Percentiles rank a stretch among this genome's conserved stretches.
These are phyloP conservation scores for Colletotrichum siamense DNA, from an alignment of 2,329 filamentous ascomycete species.

Conservation along the genomic window DNA sequence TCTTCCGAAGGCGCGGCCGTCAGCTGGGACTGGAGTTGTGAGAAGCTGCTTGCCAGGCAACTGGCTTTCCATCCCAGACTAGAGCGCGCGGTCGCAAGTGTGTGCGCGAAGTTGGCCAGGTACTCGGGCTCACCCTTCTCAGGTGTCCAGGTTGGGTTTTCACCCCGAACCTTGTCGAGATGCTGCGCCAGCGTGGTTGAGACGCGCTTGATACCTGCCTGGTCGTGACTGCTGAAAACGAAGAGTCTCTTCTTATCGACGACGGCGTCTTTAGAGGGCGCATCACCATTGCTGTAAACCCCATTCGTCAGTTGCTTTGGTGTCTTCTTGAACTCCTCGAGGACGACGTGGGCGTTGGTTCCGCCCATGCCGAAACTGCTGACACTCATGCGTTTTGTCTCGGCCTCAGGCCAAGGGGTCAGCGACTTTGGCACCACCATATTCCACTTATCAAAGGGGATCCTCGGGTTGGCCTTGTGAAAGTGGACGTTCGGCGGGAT, in stretches of 20 bases:
- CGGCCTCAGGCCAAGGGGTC: background rate
- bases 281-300: background rate
- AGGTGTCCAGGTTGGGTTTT: background rate
- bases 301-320: background rate
- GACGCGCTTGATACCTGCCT: background rate
- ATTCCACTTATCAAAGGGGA: background rate
- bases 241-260: background rate
- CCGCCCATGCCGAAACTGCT: slow-evolving; percentile 16
- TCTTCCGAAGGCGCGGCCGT: background rate
- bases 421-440: background rate
- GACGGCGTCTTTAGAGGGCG: background rate
- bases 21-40: background rate
- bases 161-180: background rate
- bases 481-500: background rate
- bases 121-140: background rate
- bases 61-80: background rate
- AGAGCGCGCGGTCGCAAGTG: background rate
- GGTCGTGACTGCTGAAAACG: slow-evolving; percentile 1
- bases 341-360: slow-evolving; percentile 13
- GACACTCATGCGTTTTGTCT: background rate
- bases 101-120: background rate
- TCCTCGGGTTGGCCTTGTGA: background rate
- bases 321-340: background rate
- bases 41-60: background rate
- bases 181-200: background rate